phyloP scores from a whole-genome alignment of 805 yeast species.

The Spathaspora passalidarum region DNA sequence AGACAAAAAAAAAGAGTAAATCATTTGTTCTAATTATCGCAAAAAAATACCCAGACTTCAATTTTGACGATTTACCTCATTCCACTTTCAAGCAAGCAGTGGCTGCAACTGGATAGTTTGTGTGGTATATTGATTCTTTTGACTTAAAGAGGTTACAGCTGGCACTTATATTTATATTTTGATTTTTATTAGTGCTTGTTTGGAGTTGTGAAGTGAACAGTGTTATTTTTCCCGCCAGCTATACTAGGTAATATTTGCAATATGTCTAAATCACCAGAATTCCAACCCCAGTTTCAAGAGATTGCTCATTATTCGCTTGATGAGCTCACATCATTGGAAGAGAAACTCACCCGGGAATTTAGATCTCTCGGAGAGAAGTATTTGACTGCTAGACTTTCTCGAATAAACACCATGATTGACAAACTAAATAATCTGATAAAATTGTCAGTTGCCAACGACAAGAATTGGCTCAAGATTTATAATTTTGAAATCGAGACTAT shows the following conservation, averaged over 20 bases:
- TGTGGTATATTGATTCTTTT: too few species aligned
- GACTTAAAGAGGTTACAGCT: too few species aligned
- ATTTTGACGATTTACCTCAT: too few species aligned
- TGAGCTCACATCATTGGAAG: constrained; percentile 22
- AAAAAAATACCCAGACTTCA: too few species aligned
- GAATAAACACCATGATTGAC: constrained; percentile 26
- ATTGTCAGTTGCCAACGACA: constrained; percentile 24
- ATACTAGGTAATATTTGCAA: background rate
- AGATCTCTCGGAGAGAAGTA: constrained; percentile 20
- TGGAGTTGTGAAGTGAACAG: too few species aligned
- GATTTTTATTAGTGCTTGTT: too few species aligned
- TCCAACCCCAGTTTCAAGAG: constrained; percentile 6
- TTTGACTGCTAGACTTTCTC: constrained; percentile 23
- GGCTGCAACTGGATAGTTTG: too few species aligned
- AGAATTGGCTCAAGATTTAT: constrained; percentile 31
- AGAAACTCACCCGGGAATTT: constrained; percentile 21
- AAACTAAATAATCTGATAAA: constrained; percentile 23
- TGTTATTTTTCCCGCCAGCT: background rate
- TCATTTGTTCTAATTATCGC: background rate
- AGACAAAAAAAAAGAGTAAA: background rate
- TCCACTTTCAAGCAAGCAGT: too few species aligned
- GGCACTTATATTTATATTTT: too few species aligned
- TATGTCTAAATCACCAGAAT: background rate
- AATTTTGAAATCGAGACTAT: constrained; percentile 34
- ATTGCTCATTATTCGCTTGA: constrained; percentile 20